A percentile compares a stretch with the other conserved stretches of the same genome.
These are phyloP conservation scores for Pseudogymnoascus sp. DNA, from an alignment of 2,329 filamentous ascomycete species.

Conservation along the genomic window DNA sequence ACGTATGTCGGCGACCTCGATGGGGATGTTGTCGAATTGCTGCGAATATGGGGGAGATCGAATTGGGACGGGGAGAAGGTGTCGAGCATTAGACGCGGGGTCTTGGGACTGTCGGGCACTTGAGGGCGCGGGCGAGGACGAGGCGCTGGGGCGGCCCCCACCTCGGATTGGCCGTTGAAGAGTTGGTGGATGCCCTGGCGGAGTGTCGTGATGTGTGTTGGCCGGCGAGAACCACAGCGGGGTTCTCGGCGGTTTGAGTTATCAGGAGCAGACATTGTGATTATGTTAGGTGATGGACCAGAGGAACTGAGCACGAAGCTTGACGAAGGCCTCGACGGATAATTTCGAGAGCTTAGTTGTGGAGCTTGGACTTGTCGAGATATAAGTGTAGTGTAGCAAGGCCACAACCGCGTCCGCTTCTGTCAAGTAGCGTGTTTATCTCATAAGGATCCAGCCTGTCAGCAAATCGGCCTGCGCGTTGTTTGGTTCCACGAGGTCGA, in stretches of 20 bases:
- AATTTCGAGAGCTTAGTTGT: not conserved
- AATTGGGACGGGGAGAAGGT: slow-evolving; percentile 37
- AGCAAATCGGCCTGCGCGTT: not conserved
- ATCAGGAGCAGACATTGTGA: not conserved
- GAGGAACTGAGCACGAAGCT: not conserved
- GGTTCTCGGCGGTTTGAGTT: not conserved
- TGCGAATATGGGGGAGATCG: slow-evolving; percentile 36
- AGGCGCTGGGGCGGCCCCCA: slow-evolving; percentile 12
- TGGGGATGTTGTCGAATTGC: slow-evolving; percentile 34
- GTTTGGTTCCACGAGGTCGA: not conserved
- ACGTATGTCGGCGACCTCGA: not conserved
- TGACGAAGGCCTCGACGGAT: not conserved
- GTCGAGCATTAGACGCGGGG: slow-evolving; percentile 37
- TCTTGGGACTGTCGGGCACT: slow-evolving; percentile 41
- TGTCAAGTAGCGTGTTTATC: not conserved
- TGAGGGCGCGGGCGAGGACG: slow-evolving; percentile 13
- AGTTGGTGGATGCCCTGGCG: slow-evolving; percentile 20
- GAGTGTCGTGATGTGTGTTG: not conserved
- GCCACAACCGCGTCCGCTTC: slow-evolving; percentile 1
- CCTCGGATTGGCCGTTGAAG: slow-evolving; percentile 25
- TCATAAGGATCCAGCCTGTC: not conserved
- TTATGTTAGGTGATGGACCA: not conserved
- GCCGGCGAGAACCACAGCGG: not conserved
- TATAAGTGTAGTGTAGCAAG: not conserved
- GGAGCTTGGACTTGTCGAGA: slow-evolving; percentile 1